Evolutionary conservation across 2,329 filamentous ascomycete genomes (phyloP).

Genomic region (Coleophoma crateriformis): DNA sequence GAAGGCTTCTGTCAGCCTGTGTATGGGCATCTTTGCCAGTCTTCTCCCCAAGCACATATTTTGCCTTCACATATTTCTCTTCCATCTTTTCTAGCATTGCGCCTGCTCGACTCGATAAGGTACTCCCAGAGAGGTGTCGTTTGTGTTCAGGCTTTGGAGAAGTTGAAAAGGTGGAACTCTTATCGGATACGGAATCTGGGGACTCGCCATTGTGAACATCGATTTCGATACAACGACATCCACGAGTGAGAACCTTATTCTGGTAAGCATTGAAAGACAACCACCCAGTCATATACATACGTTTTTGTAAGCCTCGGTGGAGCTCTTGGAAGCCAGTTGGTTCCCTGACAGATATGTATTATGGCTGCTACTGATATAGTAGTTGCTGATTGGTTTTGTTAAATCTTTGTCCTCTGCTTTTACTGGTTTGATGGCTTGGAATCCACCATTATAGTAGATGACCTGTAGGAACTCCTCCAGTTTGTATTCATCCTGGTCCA

Average conservation of each 20-base stretch:
- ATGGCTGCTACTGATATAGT: slow-evolving; percentile 92
- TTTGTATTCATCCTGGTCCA: slow-evolving; percentile 22
- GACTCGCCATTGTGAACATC: slow-evolving; percentile 82
- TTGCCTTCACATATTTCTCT: slow-evolving; percentile 20
- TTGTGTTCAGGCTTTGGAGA: slow-evolving; percentile 35
- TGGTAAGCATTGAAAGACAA: neutral
- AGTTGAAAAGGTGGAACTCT: slow-evolving; percentile 5
- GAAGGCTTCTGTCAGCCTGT: slow-evolving; percentile 5
- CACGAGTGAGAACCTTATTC: slow-evolving; percentile 60
- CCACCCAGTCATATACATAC: slow-evolving; percentile 36
- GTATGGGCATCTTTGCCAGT: neutral
- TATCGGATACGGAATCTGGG: slow-evolving; percentile 21
- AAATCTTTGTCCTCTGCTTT: slow-evolving; percentile 19
- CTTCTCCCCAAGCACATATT: slow-evolving; percentile 10
- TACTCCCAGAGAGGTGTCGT: slow-evolving; percentile 25
- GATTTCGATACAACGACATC: slow-evolving; percentile 88
- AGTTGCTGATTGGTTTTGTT: slow-evolving; percentile 47
- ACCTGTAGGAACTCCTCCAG: slow-evolving; percentile 26
- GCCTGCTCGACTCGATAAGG: slow-evolving; percentile 24
- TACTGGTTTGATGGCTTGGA: slow-evolving; percentile 19
- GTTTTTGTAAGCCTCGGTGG: slow-evolving; percentile 71
- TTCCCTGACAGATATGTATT: slow-evolving; percentile 90
- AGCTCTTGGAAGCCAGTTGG: slow-evolving; percentile 74
- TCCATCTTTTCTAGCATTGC: slow-evolving; percentile 21
- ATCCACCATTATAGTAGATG: slow-evolving; percentile 20